Conservation (phyloP, 192 early-diverging fungal species). For the Ambispora gerdemannii region DNA sequence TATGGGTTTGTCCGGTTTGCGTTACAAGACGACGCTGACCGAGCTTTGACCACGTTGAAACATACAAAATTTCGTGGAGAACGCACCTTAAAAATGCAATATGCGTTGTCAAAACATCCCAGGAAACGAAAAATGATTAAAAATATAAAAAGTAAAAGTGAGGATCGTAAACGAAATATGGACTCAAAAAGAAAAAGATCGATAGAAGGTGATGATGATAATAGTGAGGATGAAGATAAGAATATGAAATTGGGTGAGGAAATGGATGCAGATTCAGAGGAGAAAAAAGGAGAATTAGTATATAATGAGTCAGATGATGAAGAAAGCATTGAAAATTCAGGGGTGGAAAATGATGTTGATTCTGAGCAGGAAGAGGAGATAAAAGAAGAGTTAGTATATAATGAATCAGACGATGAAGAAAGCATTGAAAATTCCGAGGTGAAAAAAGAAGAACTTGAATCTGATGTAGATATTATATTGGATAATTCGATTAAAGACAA, state of each 20-base stretch:
- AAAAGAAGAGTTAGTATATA: constrained; percentile 29
- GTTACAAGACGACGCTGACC: constrained; percentile 70
- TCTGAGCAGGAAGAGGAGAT: constrained; percentile 40
- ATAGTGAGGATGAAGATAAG: background rate
- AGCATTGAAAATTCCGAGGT: constrained; percentile 36
- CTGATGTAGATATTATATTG: constrained; percentile 40
- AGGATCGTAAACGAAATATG: background rate
- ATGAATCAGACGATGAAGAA: constrained; percentile 35
- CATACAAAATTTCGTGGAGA: constrained; percentile 69
- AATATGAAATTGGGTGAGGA: constrained; percentile 31
- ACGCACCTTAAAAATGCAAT: constrained; percentile 71
- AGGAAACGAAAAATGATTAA: too few species aligned
- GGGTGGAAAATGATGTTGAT: constrained; percentile 50
- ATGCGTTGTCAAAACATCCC: constrained; percentile 64
- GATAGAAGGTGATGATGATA: constrained; percentile 15
- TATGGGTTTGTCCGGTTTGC: constrained; percentile 93
- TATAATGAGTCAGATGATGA: constrained; percentile 41
- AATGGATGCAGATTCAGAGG: constrained; percentile 43
- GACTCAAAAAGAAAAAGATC: background rate
- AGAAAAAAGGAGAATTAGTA: constrained; percentile 39
- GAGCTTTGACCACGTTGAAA: constrained; percentile 74
- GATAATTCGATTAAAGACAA: constrained; percentile 35
- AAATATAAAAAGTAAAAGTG: background rate
- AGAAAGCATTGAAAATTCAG: constrained; percentile 35
- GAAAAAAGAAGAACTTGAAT: constrained; percentile 24